These are phyloP conservation scores for Blastobotrys elegans DNA, from an alignment of 1,139 yeast species.

Conservation along the genomic window DNA sequence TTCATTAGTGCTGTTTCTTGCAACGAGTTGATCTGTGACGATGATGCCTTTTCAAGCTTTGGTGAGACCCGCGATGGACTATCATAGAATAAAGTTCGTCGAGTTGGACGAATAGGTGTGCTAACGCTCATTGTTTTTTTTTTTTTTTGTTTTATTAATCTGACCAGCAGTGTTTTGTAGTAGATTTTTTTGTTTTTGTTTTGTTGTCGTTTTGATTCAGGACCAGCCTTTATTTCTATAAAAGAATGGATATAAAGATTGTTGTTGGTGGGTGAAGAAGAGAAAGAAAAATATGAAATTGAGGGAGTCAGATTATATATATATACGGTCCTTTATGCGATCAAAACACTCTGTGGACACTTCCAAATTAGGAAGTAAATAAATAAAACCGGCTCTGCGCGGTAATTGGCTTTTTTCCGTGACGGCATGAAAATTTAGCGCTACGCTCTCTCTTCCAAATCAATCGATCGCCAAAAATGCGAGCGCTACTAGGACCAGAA, in stretches of 20 bases:
- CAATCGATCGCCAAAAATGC: too few species aligned
- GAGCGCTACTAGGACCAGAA: too few species aligned
- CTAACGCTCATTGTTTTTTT: conserved; percentile 23
- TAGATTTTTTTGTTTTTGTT: background rate
- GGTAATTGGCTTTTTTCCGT: too few species aligned
- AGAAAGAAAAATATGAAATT: background rate
- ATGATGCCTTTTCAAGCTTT: conserved; percentile 18
- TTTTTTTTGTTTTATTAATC: conserved; percentile 10
- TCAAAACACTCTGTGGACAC: too few species aligned
- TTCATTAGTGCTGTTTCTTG: conserved; percentile 14
- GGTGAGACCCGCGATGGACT: conserved; percentile 22
- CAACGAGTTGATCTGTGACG: conserved; percentile 14
- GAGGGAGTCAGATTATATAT: background rate
- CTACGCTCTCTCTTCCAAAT: too few species aligned
- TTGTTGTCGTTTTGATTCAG: conserved; percentile 9
- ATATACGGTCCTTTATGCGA: too few species aligned
- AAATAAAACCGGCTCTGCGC: too few species aligned
- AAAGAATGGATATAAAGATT: background rate
- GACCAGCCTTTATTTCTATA: conserved; percentile 24
- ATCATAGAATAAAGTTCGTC: conserved; percentile 25
- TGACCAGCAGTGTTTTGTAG: conserved; percentile 2
- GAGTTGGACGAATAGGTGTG: conserved; percentile 27
- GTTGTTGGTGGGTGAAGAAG: too few species aligned
- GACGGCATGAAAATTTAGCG: background rate
- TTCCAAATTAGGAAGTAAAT: background rate